Evolutionary conservation across 768 basidiomycete genomes (phyloP), one percentile per base, ranked within the genome.

Genomic region (Mycena rebaudengoi): DNA sequence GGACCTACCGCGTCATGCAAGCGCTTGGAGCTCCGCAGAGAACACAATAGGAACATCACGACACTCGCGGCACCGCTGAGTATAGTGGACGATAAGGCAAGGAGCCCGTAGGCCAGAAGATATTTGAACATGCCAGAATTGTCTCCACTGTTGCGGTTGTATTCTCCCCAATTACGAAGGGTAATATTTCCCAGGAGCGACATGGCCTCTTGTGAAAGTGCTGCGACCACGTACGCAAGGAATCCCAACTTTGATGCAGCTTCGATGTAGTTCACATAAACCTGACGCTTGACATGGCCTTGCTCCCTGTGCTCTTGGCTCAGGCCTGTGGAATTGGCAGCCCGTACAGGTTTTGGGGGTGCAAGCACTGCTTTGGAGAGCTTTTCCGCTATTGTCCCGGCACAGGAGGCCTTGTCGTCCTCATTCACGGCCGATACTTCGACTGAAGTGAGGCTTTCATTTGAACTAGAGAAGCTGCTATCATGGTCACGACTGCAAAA

Each of bases 91-190:
- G 83, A 76, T 58, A 93, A 71, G 57, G 89, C 91, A 60, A 90
- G 89, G 12, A 88, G 43, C 0, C 91, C 92, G 73, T 92, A 92
- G 16, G 86, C 76, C 39, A 90, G 57, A 43, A 94, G 73, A 70
- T 88, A 91, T 62, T 83, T 79, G 35, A 76, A 69, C 76, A 91
- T 84, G 46, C 88, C 86, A 1, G 78, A 73, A 55, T 91, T 92
- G 44, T 74, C 75, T 12, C 90, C 90, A 1, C 72, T 75, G 67
- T 82, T 79, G 5, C 83, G 81, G 66, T 96, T 96, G 62, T 89
- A 86, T 71, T 95, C 91, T 8, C 91, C 89, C 95, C 94, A 97
- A 49, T 83, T 80, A 35, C 92, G 86, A n/a, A 97, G 78, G 44
- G 90, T 86, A 29, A 88, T 76, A 26, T 87, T 91, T 0, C 86